Base-by-base conservation (phyloP, 305 asterid species). In the Rubia balearica region DNA sequence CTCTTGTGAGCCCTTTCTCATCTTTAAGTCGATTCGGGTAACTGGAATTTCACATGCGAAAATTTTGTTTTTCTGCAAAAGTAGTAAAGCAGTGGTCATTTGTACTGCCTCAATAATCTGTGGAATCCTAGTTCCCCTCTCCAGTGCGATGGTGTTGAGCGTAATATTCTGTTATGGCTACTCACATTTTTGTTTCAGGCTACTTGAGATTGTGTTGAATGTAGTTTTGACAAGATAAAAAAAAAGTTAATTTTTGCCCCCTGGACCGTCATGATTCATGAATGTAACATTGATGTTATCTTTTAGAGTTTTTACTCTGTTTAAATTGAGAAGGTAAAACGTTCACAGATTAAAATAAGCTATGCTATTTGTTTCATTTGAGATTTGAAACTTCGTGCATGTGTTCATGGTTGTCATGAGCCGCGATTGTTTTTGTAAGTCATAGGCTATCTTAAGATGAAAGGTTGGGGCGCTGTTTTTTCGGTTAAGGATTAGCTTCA, bases 71-170 rank as follows among this genome's bases (percentile, higher is more conserved):
- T 76, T 75, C 71, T 74, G 41, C 63, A 64, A 67, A 51, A 68
- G 73, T 78, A 81, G 74, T 19, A 74, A 70, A 75, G 78, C 78
- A 81, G 78, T 73, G 55, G 45, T 71, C 82, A 64, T 63, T 67
- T 61, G 73, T 53, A 73, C 77, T 79, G 59, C 71, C 70, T 65
- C 70, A 81, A 85, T 85, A 79, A 85, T 76, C 60, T 66, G 45
- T 76, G 72, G 57, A 70, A 60, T 67, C 57, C 73, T 16, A 66
- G 73, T 69, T 71, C 16, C 40, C 72, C 57, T 51, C 73, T 76
- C 59, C 49, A 53, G 62, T 42, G 70, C 57, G 77, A 51, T 61
- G 61, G 61, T 45, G 1, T 40, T 48, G 77, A 53, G 46, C 48
- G 46, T 40, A 63, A 56, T 64, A 72, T 68, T 61, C 40, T 79